phyloP scores from a whole-genome alignment of 2,329 filamentous ascomycete genomes.

The Sporothrix variecibatus region DNA sequence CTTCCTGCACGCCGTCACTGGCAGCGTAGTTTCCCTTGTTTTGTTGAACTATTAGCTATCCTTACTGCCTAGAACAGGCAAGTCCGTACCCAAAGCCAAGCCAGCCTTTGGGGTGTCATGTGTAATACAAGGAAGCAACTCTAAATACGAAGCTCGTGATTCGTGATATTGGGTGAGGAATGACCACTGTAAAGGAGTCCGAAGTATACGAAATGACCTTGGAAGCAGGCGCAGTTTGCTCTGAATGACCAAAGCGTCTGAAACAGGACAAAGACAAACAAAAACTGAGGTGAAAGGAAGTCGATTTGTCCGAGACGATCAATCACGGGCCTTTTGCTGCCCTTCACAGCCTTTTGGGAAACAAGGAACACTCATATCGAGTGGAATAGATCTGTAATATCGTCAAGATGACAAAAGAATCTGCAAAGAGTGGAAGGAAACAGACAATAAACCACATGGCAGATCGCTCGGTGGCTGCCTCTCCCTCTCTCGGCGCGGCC shows the following conservation, averaged over 20 bases:
- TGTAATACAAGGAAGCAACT: not conserved
- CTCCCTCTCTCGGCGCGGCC: constrained; percentile 9
- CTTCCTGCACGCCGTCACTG: not conserved
- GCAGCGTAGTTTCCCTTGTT: not conserved
- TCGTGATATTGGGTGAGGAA: not conserved
- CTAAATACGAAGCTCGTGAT: not conserved
- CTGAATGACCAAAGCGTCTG: not conserved
- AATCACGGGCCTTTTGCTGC: not conserved
- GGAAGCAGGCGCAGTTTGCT: constrained; percentile 3
- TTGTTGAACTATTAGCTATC: not conserved
- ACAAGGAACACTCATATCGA: not conserved
- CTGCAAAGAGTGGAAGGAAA: not conserved
- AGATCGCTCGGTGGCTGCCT: constrained; percentile 13
- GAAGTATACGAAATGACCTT: not conserved
- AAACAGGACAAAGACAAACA: not conserved
- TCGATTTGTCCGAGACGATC: not conserved
- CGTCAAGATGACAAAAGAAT: not conserved
- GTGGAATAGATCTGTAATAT: not conserved
- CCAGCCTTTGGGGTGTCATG: not conserved
- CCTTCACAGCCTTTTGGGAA: not conserved
- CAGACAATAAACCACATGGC: not conserved
- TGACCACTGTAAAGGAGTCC: not conserved
- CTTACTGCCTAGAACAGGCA: not conserved
- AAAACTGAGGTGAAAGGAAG: not conserved
- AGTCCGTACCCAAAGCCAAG: not conserved